Evolutionary conservation across 2,329 filamentous ascomycete species (phyloP), one percentile per base, ranked within the genome.

Genomic region (Penicillium sp.): DNA sequence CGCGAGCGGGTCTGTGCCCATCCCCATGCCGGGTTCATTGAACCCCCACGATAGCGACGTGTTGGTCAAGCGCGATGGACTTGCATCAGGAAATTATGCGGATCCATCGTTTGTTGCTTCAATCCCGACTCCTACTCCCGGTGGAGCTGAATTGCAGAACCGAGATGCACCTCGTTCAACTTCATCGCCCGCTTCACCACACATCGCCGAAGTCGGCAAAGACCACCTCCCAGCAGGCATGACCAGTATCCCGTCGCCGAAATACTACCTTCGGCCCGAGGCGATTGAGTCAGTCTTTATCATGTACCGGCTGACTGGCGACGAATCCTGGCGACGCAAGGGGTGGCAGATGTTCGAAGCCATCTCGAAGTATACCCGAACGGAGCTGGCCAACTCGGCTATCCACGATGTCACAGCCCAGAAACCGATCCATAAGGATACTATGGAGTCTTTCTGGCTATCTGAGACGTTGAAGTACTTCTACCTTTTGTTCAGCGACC

Each of bases 231-330:
- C 77, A 13, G 65, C 71, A 15, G 77, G 78, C 6, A 73, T 79
- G 60, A 73, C 72, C 10, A 70, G 69, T 33, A 74, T 80, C 39
- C 61, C 63, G 1, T 66, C 66, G 11, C 67, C 72, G 3, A 68
- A 75, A 54, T 80, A 78, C 61, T 70, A 75, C 33, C 64, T 80
- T 69, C 68, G 77, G 8, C 89, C 89, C 21, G 90, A 93, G 74
- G 89, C 89, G 2, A 91, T 93, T 53, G 90, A 93, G 76, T 89
- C 86, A 15, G 84, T 94, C 5, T 93, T 91, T 72, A 83, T 91
- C 68, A 84, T 93, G 79, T 91, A 88, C 71, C 84, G 89, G 56
- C 79, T 90, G 57, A 91, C 88, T 0, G 89, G 88, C 27, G 84
- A 90, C 61, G 64, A 78, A 1, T 76, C 79, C 48, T 88, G 86